phyloP scores from a whole-genome alignment of 371 early-diverging fungal species.

The Capniomyces stellatus region DNA sequence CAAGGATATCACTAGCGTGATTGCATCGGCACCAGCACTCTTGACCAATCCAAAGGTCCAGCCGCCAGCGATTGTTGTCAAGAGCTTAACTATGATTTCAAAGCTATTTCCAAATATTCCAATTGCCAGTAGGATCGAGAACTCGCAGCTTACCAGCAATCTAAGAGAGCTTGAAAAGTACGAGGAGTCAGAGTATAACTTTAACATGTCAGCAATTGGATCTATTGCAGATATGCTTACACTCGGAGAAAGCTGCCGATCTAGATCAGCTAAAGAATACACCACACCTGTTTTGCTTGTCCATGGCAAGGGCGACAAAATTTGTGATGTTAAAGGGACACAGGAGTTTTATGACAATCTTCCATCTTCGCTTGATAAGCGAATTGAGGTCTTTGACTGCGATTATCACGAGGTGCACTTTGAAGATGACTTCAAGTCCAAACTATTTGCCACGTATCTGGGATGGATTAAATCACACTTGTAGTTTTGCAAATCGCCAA shows the following conservation, averaged over 20 bases:
- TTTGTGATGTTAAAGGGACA: conserved; percentile 13
- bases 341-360: conserved; percentile 10
- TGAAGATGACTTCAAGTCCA: conserved; percentile 15
- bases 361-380: conserved; percentile 16
- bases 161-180: conserved; percentile 11
- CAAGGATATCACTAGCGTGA: conserved; percentile 15
- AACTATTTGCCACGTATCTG: conserved; percentile 8
- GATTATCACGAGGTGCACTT: conserved; percentile 24
- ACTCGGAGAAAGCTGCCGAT: conserved; percentile 5
- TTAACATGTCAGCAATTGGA: conserved; percentile 14
- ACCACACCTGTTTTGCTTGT: conserved; percentile 14
- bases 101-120: conserved; percentile 16
- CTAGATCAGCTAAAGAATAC: conserved; percentile 1
- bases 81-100: conserved; percentile 8
- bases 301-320: conserved; percentile 22
- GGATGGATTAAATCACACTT: conserved; percentile 17
- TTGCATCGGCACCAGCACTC: conserved; percentile 23
- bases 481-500: background rate
- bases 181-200: conserved; percentile 12
- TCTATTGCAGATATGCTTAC: conserved; percentile 11
- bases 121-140: conserved; percentile 10
- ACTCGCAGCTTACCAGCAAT: conserved; percentile 19
- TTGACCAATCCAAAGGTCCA: conserved; percentile 7
- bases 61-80: conserved; percentile 12
- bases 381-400: conserved; percentile 12